Conservation (phyloP, 148 eudicot species). For the Polygonum aviculare region DNA sequence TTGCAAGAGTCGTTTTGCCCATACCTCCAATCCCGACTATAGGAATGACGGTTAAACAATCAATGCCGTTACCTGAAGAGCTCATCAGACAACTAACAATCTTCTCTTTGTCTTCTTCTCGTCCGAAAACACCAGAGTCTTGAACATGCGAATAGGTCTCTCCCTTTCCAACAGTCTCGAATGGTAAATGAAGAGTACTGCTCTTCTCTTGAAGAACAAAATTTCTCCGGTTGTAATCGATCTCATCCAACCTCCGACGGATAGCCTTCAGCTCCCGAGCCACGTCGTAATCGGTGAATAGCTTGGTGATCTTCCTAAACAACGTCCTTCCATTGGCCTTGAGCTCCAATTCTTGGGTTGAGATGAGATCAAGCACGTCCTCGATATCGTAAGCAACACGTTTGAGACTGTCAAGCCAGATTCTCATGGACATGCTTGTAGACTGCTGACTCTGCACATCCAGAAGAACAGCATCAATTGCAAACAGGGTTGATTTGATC, state of each 20-base stretch:
- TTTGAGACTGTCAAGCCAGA: background rate
- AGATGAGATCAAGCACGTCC: slow-evolving; percentile 1
- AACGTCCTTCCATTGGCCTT: background rate
- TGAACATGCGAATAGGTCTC: background rate
- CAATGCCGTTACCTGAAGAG: background rate
- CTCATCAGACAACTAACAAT: background rate
- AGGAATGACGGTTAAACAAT: background rate
- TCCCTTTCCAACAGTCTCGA: background rate
- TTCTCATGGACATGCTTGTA: background rate
- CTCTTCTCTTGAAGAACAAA: background rate
- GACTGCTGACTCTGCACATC: background rate
- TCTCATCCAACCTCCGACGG: background rate
- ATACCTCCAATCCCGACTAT: background rate
- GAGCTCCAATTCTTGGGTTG: background rate
- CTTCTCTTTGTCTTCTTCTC: background rate
- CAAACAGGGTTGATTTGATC: background rate
- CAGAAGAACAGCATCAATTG: background rate
- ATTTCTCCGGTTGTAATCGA: background rate
- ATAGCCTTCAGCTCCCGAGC: background rate
- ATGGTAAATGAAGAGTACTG: background rate
- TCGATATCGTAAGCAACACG: background rate
- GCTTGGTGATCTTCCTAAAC: background rate
- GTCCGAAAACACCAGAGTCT: background rate
- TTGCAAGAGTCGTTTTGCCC: background rate
- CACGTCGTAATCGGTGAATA: background rate